These are phyloP conservation scores for Coelastrella sp. DNA, from an alignment of 139 green algal species.

Conservation along the genomic window DNA sequence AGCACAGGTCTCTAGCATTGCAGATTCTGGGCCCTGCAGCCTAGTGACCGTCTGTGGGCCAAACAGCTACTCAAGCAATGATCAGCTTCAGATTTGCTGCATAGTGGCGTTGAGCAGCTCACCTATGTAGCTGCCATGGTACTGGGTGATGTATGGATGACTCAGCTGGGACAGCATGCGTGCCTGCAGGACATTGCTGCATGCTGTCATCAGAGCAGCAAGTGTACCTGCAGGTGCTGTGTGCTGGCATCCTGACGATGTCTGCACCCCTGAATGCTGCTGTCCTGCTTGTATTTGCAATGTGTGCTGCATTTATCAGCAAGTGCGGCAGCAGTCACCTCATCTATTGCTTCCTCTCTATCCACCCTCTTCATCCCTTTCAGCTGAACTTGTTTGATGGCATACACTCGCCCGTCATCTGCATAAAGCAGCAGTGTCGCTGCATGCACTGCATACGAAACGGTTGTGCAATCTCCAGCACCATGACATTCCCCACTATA, in stretches of 20 bases:
- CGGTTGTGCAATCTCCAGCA: background rate
- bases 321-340: no score
- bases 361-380: slow-evolving; percentile 69
- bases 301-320: no score
- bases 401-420: slow-evolving; percentile 69
- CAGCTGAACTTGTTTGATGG: slow-evolving; percentile 79
- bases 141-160: slow-evolving; percentile 68
- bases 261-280: no score
- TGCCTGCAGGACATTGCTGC: slow-evolving; percentile 59
- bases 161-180: slow-evolving; percentile 71
- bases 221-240: background rate
- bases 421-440: background rate
- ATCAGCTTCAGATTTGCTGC: no score
- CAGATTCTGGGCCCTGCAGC: background rate
- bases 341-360: slow-evolving; percentile 75
- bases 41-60: no score
- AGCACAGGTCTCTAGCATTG: background rate
- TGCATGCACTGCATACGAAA: background rate
- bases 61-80: no score
- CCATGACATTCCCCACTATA: no score
- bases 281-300: no score
- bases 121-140: slow-evolving; percentile 78
- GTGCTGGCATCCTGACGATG: no score
- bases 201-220: background rate
- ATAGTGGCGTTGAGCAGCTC: background rate